Evolutionary conservation across 176 grass and related monocot genomes (phyloP).

Genomic region (Thalia dealbata): DNA sequence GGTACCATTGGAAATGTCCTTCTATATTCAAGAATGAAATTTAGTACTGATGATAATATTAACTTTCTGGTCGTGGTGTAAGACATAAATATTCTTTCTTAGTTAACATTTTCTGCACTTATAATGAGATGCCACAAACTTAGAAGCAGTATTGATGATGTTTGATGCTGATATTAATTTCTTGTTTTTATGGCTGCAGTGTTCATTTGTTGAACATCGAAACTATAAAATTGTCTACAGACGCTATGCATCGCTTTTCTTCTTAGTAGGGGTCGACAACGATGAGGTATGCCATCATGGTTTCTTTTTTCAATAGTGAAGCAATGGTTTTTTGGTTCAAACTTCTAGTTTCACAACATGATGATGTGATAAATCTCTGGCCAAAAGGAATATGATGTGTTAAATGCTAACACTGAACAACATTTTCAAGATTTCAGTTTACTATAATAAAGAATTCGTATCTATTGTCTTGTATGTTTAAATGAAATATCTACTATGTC

Average conservation of each 20-base stretch:
- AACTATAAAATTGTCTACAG: conserved; percentile 96
- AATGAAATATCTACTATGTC: background rate
- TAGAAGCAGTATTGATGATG: background rate
- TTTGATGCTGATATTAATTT: background rate
- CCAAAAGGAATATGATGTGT: background rate
- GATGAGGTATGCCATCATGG: conserved; percentile 48
- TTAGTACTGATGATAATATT: background rate
- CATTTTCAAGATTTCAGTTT: background rate
- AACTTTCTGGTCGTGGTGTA: background rate
- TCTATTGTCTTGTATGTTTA: background rate
- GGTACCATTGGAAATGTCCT: background rate
- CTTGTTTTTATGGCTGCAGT: conserved; percentile 34
- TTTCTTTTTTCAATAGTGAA: too few relatives aligned
- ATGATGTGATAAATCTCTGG: background rate
- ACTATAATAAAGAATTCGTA: background rate
- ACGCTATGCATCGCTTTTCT: conserved; percentile 95
- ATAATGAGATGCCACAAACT: background rate
- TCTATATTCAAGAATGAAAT: background rate
- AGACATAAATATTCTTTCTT: background rate
- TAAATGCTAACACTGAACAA: background rate
- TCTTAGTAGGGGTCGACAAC: conserved; percentile 92
- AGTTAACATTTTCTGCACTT: background rate
- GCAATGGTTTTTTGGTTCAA: background rate
- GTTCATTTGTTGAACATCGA: conserved; percentile 95
- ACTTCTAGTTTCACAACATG: background rate